Evolutionary conservation across 345 rosid genomes (phyloP), one percentile per base, ranked within the genome.

Genomic region (Passiflora organensis): DNA sequence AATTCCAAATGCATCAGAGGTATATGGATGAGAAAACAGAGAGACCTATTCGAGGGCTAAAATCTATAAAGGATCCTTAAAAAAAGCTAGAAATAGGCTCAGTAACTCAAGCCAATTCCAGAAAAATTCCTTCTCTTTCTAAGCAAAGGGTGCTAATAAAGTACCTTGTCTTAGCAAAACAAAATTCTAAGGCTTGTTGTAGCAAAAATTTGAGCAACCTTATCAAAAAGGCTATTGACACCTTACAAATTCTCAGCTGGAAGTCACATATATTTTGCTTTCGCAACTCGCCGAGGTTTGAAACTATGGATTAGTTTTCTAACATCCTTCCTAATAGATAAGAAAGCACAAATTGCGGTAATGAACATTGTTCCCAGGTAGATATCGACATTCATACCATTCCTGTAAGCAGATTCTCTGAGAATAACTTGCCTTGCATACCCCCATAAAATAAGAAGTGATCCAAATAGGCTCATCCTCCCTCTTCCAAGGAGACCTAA

Each of bases 401-500:
- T 28, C 53, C 25, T 12, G 34, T 25, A 25, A 51, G 58, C 62
- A 3, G 63, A 36, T 36, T 67, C 76, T 28, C 46, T 41, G 6
- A 73, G 53, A 42, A 79, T 47, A 53, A 60, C 60, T 63, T 84
- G 89, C 56, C 72, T 65, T 11, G 53, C 22, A 59, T 79, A 76
- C 12, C 96, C 96, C 93, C 93, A 86, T 23, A 55, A 43, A 10
- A 81, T 68, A 32, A 88, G 70, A 51, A 84, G 77, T 19, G 75
- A 71, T 43, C 93, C 95, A 41, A 80, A 69, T 10, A 86, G 78
- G 74, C 84, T 80, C 57, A 86, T 61, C 50, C 93, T 78, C 1
- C 71, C 83, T 10, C 70, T 76, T 48, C 70, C 77, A 51, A 78
- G 1, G 11, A 78, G 53, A 61, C 85, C 74, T 4, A 83, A 41